A percentile compares a stretch with the other conserved stretches of the same genome.
Evolutionary conservation across 495 filamentous ascomycete genomes (phyloP).

Genomic region (Penicillium maclennaniae): DNA sequence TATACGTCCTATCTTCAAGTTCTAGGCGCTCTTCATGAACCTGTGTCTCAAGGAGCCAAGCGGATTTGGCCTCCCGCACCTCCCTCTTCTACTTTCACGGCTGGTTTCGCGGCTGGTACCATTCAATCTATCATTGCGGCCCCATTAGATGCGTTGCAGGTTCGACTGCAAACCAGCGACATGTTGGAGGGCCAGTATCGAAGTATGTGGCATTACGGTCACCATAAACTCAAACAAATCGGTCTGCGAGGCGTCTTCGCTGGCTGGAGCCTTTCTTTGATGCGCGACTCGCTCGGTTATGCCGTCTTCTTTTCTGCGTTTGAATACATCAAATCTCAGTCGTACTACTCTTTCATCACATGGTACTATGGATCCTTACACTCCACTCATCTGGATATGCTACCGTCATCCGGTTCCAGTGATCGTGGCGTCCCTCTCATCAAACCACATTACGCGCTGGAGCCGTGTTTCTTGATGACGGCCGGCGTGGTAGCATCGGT

Average conservation of each 20-base stretch:
- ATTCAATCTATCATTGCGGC: constrained; percentile 79
- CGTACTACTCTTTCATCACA: constrained; percentile 75
- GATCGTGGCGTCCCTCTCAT: constrained; percentile 52
- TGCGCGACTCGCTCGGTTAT: constrained; percentile 79
- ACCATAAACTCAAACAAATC: constrained; percentile 71
- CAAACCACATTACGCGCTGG: constrained; percentile 78
- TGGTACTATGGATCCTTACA: constrained; percentile 66
- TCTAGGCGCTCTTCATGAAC: constrained; percentile 67
- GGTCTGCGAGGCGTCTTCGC: constrained; percentile 78
- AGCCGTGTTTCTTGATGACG: constrained; percentile 74
- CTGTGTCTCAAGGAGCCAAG: constrained; percentile 62
- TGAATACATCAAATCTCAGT: constrained; percentile 82
- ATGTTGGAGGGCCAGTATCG: constrained; percentile 64
- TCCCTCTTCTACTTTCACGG: constrained; percentile 61
- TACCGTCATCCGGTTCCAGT: constrained; percentile 21
- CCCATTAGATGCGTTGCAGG: constrained; percentile 83
- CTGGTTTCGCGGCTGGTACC: constrained; percentile 72
- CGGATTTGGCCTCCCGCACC: constrained; percentile 73
- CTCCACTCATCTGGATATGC: constrained; percentile 26
- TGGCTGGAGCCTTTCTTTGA: constrained; percentile 71
- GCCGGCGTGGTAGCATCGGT: constrained; percentile 75
- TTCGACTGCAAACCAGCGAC: constrained; percentile 68
- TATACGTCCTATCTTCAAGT: constrained; percentile 87
- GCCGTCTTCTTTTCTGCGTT: constrained; percentile 83
- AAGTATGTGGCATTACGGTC: constrained; percentile 79